Base-by-base conservation (phyloP, 2,329 filamentous ascomycete genomes). In the Xylaria polymorpha region DNA sequence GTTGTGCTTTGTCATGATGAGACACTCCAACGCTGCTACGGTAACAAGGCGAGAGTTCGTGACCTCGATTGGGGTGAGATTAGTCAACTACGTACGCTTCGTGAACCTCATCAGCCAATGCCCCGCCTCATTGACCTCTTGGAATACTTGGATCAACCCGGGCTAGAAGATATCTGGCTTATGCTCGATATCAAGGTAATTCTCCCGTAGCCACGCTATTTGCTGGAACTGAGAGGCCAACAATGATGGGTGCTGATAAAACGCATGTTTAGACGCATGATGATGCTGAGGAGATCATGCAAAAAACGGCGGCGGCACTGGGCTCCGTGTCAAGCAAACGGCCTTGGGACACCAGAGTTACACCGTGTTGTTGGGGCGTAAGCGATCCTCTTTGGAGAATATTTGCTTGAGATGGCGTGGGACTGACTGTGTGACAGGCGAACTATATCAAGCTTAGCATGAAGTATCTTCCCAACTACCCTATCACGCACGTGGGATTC, bases 1-100 rank as follows among this genome's bases (percentile, higher is more conserved):
- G 92, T 97, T 0, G 93, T 98, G 10, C 82, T 98, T 48, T 93
- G 91, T 55, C 94, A 94, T 88, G 94, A 98, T 78, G 83, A 87
- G 6, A 90, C 88, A 2, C 84, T 98, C 41, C 90, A 92, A 79
- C 88, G 95, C 56, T 97, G 94, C 80, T 98, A 92, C 78, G 94
- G 94, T 14, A 82, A 88, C n/a, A 84, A 91, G 39, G 85, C 90
- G 41, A 90, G 88, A 74, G 87, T 98, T 67, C 85, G 87, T 58
- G 92, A 97, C 75, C 93, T 89, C 78, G 88, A 92, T 67, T 97
- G 93, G 91, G 83, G 84, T 4, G 91, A 94, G 44, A 68, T 73
- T 6, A 69, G 55, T 39, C 51, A 66, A 25, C 46, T 71, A 5
- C 84, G 87, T 48, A 97, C 94, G 0, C 69, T 91, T 6, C 84